Evolutionary conservation across 176 grass and related monocot genomes (phyloP), one percentile per base, ranked within the genome.

Genomic region (Rhipidocladum racemiflorum): DNA sequence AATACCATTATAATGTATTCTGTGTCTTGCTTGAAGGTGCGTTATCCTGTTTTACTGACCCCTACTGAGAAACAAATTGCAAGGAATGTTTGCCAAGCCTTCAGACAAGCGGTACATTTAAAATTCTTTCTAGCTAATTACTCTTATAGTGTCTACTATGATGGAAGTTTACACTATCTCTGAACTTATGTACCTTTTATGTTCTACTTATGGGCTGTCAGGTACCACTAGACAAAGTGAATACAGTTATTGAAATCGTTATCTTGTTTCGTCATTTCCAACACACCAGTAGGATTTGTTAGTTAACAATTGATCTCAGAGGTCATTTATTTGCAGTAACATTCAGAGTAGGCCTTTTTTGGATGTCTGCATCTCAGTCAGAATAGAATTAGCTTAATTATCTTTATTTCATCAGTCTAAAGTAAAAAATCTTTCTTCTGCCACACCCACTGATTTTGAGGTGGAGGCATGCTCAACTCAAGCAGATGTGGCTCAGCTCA

Each of bases 41-140:
- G 95, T 25, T 97, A 97, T 85, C 95, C 95, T 81, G 95, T 97
- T 84, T 67, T 97, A 60, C 63, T 97, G 54, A 94, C 88, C 48
- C 95, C 92, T 65, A 55, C 88, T 35, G 95, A 97, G 88, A 97
- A 97, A 94, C 92, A 97, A 87, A 92, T 97, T 63, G 92, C 95
- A 84, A 82, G 95, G 63, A 93, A 85, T 59, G 88, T 97, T 85
- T 97, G 89, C 84, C 80, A 78, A 76, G 95, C 92, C 86, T 97
- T 97, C 81, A 75, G 90, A 80, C 92, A 97, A 97, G 90, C 81
- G 81, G 95, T 97, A 97, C 74, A 68, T 36, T 34, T 38, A 78
- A 68, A 81, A 32, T 39, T 12, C 35, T 59, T 57, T 70, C 51
- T 46, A 62, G 5, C 12, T 75, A 61, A 48, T 18, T 48, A 24